phyloP scores from a whole-genome alignment of 1,284 basidiomycete genomes.

The Waitea zeae region DNA sequence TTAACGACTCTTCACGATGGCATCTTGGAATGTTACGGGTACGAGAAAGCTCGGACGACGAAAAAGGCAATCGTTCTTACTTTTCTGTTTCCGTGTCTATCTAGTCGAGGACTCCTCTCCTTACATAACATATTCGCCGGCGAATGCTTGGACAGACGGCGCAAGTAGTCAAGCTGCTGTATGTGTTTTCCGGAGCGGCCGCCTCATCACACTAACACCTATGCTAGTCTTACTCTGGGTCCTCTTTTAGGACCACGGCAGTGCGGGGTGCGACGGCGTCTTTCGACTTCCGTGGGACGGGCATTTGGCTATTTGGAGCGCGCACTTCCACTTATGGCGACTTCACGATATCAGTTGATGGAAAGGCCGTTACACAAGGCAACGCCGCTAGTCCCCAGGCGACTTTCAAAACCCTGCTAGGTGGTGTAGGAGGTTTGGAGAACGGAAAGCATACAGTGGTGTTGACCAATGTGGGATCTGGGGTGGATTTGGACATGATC shows the following conservation, averaged over 20 bases:
- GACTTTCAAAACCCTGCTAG: constrained; percentile 15
- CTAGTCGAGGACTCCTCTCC: constrained; percentile 17
- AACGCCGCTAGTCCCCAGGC: constrained; percentile 16
- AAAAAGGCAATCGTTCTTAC: background rate
- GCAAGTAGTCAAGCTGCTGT: constrained; percentile 5
- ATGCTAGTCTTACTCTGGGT: constrained; percentile 9
- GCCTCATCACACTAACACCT: constrained; percentile 5
- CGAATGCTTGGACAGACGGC: constrained; percentile 14
- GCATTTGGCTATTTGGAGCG: constrained; percentile 31
- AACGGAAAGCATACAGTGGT: constrained; percentile 28
- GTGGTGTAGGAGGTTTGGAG: constrained; percentile 19
- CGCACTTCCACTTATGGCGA: constrained; percentile 26
- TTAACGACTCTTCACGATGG: constrained; percentile 15
- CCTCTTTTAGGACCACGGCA: constrained; percentile 11
- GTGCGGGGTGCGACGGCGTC: constrained; percentile 11
- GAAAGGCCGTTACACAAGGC: constrained; percentile 17
- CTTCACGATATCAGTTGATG: constrained; percentile 28
- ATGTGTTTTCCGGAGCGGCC: background rate
- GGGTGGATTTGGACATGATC: constrained; percentile 30
- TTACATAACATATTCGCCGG: constrained; percentile 13
- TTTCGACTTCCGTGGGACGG: constrained; percentile 24
- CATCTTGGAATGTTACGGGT: constrained; percentile 16
- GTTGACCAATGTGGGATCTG: constrained; percentile 23
- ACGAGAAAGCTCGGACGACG: constrained; percentile 5
- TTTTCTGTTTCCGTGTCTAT: constrained; percentile 2